Base-by-base conservation (phyloP, 2,329 filamentous ascomycete genomes). In the Magnaporthiopsis poae region DNA sequence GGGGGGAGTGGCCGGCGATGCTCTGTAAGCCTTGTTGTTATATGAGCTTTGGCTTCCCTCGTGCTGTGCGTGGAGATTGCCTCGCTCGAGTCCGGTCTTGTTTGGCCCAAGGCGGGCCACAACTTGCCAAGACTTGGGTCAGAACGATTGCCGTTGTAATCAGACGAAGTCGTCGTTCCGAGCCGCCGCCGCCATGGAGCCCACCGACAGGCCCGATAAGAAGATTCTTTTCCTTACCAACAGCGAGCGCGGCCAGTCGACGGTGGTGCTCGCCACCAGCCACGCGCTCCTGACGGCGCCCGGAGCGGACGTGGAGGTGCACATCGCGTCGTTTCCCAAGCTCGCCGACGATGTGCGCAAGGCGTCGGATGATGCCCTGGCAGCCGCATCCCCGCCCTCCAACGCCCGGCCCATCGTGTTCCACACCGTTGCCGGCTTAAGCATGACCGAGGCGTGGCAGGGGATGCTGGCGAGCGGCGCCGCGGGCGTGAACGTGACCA, bases 211-310 rank as follows among this genome's bases (percentile, higher is more conserved):
- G 21, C 46, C 46, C 21, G 18, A 56, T 5, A 68, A 66, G 11
- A 73, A 67, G 62, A 73, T 80, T 11, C 71, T 82, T 1, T 76
- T 83, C 60, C 69, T 82, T 60, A 79, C 80, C 3, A 81, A 79
- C 69, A 74, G 75, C 64, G 81, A 82, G 66, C 75, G 77, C 67
- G 81, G 81, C 4, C 78, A 81, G 66, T 77, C 78, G 25, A 82
- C 81, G 69, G 77, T 82, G 31, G 74, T 80, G 52, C 68, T 83
- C 8, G 80, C 80, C 8, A 75, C 78, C 0, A 74, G 74, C 4
- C 74, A 79, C 52, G 79, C 79, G 35, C 72, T 82, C 0, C 69
- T 79, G 1, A 70, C 68, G 21, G 46, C 46, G 46, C 46, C 73
- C 4, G 71, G 75, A 7, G 73, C 74, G 2, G 67, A 77, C 18